These are phyloP conservation scores for Diaporthe humulicola DNA, from an alignment of 2,329 filamentous ascomycete species.

Conservation along the genomic window DNA sequence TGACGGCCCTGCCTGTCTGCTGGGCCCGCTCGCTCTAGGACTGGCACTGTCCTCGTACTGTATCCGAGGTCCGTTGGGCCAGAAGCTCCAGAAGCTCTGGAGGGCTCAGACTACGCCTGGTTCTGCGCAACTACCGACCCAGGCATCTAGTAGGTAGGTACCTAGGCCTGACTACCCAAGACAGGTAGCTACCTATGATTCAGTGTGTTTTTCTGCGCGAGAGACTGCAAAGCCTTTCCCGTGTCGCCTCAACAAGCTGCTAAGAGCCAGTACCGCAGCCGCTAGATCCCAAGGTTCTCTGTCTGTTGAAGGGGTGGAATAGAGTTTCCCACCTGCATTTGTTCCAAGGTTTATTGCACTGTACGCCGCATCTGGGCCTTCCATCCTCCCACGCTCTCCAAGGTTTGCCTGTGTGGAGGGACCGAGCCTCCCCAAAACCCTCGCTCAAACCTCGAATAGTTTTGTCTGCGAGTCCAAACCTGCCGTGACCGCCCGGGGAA, in stretches of 20 bases:
- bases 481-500: slow-evolving; percentile 14
- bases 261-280: not conserved
- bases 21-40: not conserved
- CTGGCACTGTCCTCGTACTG: slow-evolving; percentile 19
- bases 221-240: not conserved
- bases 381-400: slow-evolving; percentile 8
- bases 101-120: not conserved
- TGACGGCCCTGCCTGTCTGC: slow-evolving; percentile 18
- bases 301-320: not conserved
- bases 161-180: not conserved
- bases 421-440: slow-evolving; percentile 17
- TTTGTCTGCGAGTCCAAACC: not conserved
- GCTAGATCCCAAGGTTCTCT: not conserved
- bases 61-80: slow-evolving; percentile 12
- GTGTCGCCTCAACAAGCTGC: slow-evolving; percentile 21
- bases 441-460: slow-evolving; percentile 23
- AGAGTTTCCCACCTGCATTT: slow-evolving; percentile 31
- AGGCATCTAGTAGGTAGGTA: not conserved
- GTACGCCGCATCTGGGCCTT: slow-evolving; percentile 21
- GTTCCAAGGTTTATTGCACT: slow-evolving; percentile 19
- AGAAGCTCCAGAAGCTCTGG: slow-evolving; percentile 14
- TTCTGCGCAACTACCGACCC: not conserved
- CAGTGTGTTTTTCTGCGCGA: not conserved
- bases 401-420: not conserved
- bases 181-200: not conserved